Evolutionary conservation across 495 filamentous ascomycete species (phyloP).

Genomic region (Hypoxylon intermedium): DNA sequence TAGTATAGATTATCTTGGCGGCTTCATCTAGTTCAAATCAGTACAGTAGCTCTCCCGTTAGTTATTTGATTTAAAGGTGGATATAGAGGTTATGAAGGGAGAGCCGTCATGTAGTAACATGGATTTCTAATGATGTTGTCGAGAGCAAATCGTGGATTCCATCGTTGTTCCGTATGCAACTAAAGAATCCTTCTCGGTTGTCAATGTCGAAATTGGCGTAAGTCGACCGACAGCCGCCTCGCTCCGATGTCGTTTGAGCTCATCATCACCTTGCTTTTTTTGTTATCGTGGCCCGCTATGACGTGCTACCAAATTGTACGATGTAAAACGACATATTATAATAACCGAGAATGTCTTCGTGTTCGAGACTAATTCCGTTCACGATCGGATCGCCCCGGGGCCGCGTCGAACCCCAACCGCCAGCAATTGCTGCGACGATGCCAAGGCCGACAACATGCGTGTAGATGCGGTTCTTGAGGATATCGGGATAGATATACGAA

Average conservation of each 20-base stretch:
- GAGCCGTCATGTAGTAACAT: too few species aligned
- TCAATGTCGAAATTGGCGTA: background rate
- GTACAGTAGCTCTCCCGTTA: too few species aligned
- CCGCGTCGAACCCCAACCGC: background rate
- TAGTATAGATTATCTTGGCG: too few species aligned
- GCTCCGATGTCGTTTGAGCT: conserved; percentile 33
- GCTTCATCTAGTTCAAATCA: too few species aligned
- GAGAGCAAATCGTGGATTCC: background rate
- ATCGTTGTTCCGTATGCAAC: background rate
- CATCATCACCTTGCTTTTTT: conserved; percentile 9
- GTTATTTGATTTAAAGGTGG: too few species aligned
- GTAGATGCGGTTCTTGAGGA: conserved; percentile 2
- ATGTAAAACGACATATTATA: background rate
- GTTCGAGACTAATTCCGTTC: background rate
- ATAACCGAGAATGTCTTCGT: background rate
- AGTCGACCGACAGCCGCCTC: conserved; percentile 4
- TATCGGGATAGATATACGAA: conserved; percentile 14
- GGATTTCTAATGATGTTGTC: background rate
- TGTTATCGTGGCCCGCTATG: conserved; percentile 32
- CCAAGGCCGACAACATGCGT: conserved; percentile 34
- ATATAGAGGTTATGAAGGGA: too few species aligned
- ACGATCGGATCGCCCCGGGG: conserved; percentile 19
- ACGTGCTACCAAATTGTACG: conserved; percentile 16
- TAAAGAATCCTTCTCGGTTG: background rate
- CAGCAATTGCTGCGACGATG: background rate